Evolutionary conservation across 257 asterid genomes (phyloP), one percentile per base, ranked within the genome.

Genomic region (Solanum paucissectum): DNA sequence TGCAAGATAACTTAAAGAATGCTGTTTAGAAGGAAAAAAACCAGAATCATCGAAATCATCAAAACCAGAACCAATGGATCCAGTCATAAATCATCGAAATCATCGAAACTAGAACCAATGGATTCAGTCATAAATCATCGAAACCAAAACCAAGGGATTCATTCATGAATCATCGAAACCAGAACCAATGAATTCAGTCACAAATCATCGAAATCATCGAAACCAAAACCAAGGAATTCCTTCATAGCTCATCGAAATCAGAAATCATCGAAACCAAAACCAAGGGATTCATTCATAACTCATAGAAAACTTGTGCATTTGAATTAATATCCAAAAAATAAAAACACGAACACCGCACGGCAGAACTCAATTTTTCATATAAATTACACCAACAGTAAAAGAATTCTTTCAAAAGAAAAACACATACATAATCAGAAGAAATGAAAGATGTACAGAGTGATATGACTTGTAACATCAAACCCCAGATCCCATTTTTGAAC

Each of bases 401-500:
- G 82, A 42, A 69, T 37, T 40, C 42, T 36, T 38, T 86, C 10
- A 64, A 42, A 46, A 46, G 36, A 4, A 42, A 85, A 69, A 40
- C 36, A 64, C 55, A 69, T 18, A 69, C 25, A 69, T 16, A 69
- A 46, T 69, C 25, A 68, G 44, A 85, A 29, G 38, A 49, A 42
- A 86, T 18, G 23, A 86, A 42, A 69, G 46, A 79, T 75, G 52
- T 69, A 71, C 68, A 71, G 52, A 38, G 49, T 71, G 71, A 37
- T 44, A 46, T 29, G 32, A 69, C 62, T 76, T 55, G 3, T 58
- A 88, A 68, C 18, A 86, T 81, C 36, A 87, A 89, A 91, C 16
- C 91, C 87, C 93, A 91, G 93, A 91, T 91, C 89, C 91, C 81
- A 71, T 55, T 83, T 76, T 32, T 23, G 12, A 52, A 69, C 81